Evolutionary conservation across 2,329 filamentous ascomycete species (phyloP).

Genomic region (Microdochium bolleyi): DNA sequence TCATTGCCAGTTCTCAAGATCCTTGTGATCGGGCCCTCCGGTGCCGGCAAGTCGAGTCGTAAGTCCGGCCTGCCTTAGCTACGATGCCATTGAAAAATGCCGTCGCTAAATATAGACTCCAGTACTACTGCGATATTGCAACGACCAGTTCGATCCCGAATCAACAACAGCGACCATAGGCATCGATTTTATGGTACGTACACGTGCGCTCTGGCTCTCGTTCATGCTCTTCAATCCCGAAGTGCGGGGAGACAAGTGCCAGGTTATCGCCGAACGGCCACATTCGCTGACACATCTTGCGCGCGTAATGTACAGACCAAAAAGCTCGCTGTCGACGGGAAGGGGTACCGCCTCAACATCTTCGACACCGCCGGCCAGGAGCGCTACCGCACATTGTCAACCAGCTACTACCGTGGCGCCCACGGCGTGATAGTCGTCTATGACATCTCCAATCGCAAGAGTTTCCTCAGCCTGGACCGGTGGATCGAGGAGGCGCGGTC

Average conservation of each 20-base stretch:
- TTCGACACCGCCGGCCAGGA: slow-evolving; percentile 43
- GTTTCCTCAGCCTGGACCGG: slow-evolving; percentile 41
- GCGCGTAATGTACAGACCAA: slow-evolving; percentile 44
- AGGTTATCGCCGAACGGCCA: too few relatives aligned
- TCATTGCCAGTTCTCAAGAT: slow-evolving; percentile 42
- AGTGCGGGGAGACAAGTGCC: too few relatives aligned
- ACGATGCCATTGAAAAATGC: too few relatives aligned
- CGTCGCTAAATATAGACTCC: not conserved
- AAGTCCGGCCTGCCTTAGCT: slow-evolving; percentile 17
- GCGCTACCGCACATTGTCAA: slow-evolving; percentile 40
- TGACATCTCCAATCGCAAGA: slow-evolving; percentile 38
- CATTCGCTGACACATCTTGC: too few relatives aligned
- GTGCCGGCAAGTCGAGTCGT: slow-evolving; percentile 48
- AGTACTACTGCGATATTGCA: slow-evolving; percentile 48
- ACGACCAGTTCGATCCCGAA: slow-evolving; percentile 49
- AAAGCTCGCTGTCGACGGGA: slow-evolving; percentile 41
- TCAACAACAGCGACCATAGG: slow-evolving; percentile 47
- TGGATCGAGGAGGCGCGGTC: slow-evolving; percentile 46
- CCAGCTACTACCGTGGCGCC: slow-evolving; percentile 41
- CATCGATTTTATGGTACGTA: slow-evolving; percentile 45
- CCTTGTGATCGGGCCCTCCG: slow-evolving; percentile 46
- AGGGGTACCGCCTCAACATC: slow-evolving; percentile 42
- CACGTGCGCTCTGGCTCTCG: too few relatives aligned
- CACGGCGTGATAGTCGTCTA: slow-evolving; percentile 42
- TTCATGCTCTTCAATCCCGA: too few relatives aligned